Evolutionary conservation across 164 flowering plant species (phyloP), one percentile per base, ranked within the genome.

Genomic region (Nymphaea thermarum): DNA sequence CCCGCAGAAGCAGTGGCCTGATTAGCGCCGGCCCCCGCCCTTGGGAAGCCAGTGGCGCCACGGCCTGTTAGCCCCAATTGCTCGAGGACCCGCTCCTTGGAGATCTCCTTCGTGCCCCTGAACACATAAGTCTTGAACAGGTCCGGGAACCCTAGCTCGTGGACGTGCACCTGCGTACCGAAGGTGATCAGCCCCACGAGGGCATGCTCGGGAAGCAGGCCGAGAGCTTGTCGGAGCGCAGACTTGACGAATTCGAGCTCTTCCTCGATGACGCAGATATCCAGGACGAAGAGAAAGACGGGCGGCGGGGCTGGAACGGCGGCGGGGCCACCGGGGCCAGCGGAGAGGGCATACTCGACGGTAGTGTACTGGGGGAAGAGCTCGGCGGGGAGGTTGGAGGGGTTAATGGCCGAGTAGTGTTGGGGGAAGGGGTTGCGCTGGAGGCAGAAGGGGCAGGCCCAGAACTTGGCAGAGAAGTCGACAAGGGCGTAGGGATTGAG

Each of bases 101-200:
- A 42, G 59, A 91, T 73, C 76, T 94, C 99, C 75, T 91, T 94
- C 0, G 70, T 76, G 3, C 99, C 99, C 36, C 92, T 72, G 69
- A 94, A 94, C 15, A 94, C 87, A 68, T 85, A 94, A 42, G 90
- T 95, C 77, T 90, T 94, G 2, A 87, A 77, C 87, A 91, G 75
- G 44, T 94, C 99, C 11, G 88, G 66, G 74, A 88, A 94, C 43
- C 98, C 99, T 64, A 94, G 69, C 63, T 94, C 99, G 65, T 94
- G 91, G 65, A 94, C 99, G 77, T 94, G 98, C 43, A 89, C 98
- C 81, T 91, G 98, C 4, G 98, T 94, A 65, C 99, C 99, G 70
- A 81, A 94, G 12, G 96, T 82, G 0, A 94, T 74, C 43, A 94
- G 86, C 41, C 99, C 99, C 2, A 94, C 96, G 3, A 85, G 79